phyloP scores from a whole-genome alignment of 1,139 yeast genomes.

The Blastobotrys serpentis region DNA sequence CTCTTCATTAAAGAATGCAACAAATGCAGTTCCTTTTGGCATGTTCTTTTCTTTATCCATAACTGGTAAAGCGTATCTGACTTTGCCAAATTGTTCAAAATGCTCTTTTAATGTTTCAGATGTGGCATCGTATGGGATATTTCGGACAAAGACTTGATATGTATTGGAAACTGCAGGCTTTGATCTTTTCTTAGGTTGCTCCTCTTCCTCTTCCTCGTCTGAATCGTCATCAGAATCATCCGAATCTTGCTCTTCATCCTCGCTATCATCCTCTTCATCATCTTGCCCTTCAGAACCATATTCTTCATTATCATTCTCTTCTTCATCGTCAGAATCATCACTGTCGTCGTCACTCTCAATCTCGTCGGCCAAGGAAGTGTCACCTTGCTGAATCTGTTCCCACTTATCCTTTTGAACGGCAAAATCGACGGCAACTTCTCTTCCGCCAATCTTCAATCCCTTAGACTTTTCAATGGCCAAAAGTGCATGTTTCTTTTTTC shows the following conservation, averaged over 20 bases:
- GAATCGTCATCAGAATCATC: conserved; percentile 35
- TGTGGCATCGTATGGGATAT: conserved; percentile 93
- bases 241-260: conserved; percentile 28
- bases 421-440: conserved; percentile 92
- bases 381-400: conserved; percentile 47
- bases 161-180: conserved; percentile 14
- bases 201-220: conserved; percentile 36
- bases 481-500: conserved; percentile 72
- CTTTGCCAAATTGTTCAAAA: conserved; percentile 79
- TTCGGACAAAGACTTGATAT: conserved; percentile 63
- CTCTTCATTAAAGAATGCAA: conserved; percentile 67
- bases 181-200: conserved; percentile 36
- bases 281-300: conserved; percentile 32
- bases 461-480: conserved; percentile 70
- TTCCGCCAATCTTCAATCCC: conserved; percentile 80
- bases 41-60: conserved; percentile 80
- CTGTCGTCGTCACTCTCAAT: conserved; percentile 37
- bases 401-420: conserved; percentile 87
- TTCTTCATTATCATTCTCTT: conserved; percentile 27
- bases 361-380: conserved; percentile 23
- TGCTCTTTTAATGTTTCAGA: conserved; percentile 73
- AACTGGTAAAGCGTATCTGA: conserved; percentile 91
- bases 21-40: conserved; percentile 94
- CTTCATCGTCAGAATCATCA: conserved; percentile 33
- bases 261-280: conserved; percentile 29